These are phyloP conservation scores for Salvia splendens DNA, from an alignment of 257 asterid species.

Conservation along the genomic window DNA sequence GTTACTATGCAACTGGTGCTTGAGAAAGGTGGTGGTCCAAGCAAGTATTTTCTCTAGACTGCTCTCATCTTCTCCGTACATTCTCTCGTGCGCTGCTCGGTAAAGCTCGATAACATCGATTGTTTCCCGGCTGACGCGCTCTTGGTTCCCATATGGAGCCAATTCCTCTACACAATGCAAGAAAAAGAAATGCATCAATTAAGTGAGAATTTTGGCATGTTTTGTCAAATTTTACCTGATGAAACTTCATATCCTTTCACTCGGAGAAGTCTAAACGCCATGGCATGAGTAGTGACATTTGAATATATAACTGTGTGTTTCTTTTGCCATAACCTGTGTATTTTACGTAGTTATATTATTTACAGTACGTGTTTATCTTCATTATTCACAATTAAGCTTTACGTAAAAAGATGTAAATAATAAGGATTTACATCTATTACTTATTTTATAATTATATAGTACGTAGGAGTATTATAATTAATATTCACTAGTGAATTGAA, in stretches of 20 bases:
- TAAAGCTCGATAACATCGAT: slow-evolving; percentile 41
- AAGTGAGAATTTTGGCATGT: no score
- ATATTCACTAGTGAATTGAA: no score
- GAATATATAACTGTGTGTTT: slow-evolving; percentile 30
- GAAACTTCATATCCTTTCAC: slow-evolving; percentile 36
- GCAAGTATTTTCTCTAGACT: slow-evolving; percentile 36
- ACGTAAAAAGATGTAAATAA: no score
- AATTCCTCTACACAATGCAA: background rate
- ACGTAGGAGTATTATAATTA: no score
- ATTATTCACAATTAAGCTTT: no score
- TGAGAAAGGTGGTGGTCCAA: slow-evolving; percentile 44
- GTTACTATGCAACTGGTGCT: slow-evolving; percentile 33
- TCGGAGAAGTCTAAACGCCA: slow-evolving; percentile 49
- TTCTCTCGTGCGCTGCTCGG: slow-evolving; percentile 47
- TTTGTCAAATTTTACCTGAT: slow-evolving; percentile 25
- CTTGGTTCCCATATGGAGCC: slow-evolving; percentile 29
- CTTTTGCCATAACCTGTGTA: slow-evolving; percentile 36
- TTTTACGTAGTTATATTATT: no score
- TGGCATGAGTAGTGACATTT: slow-evolving; percentile 32
- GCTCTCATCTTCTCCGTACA: slow-evolving; percentile 37
- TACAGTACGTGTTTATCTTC: no score
- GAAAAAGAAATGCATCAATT: no score
- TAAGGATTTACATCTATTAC: no score
- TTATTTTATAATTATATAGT: no score
- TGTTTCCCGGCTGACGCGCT: slow-evolving; percentile 8